phyloP scores from a whole-genome alignment of 768 basidiomycete genomes.

The Tremella mesenterica region DNA sequence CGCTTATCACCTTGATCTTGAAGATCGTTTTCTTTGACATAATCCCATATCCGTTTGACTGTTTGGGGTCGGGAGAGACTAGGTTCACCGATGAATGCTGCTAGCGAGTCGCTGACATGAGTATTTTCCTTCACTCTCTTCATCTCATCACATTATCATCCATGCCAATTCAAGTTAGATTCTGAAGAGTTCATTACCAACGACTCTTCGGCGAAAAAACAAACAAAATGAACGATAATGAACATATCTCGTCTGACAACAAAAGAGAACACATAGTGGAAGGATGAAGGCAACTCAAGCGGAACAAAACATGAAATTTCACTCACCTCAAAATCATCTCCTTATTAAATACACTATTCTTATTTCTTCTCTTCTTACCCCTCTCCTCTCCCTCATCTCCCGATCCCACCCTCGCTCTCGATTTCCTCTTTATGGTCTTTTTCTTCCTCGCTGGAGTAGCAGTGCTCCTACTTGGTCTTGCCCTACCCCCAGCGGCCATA shows the following conservation, averaged over 20 bases:
- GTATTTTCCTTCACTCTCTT: neutral
- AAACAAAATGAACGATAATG: too few relatives aligned
- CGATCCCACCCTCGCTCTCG: constrained; percentile 34
- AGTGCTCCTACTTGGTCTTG: constrained; percentile 46
- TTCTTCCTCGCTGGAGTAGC: constrained; percentile 29
- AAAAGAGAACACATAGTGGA: too few relatives aligned
- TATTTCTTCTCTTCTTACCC: constrained; percentile 48
- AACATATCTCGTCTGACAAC: too few relatives aligned
- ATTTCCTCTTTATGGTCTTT: constrained; percentile 41
- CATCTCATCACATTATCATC: neutral
- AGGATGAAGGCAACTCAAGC: too few relatives aligned
- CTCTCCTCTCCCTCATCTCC: constrained; percentile 23
- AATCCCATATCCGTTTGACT: constrained; percentile 81
- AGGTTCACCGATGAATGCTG: constrained; percentile 58
- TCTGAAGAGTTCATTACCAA: too few relatives aligned
- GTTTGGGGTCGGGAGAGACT: constrained; percentile 77
- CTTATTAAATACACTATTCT: constrained; percentile 44
- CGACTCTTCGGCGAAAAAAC: too few relatives aligned
- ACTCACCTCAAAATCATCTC: constrained; percentile 50
- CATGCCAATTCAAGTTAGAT: too few relatives aligned
- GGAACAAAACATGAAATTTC: too few relatives aligned
- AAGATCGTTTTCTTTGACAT: constrained; percentile 70
- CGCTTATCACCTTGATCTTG: constrained; percentile 78
- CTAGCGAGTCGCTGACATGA: constrained; percentile 57
- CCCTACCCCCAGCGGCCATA: constrained; percentile 25